Conservation (phyloP, 352 stramenopile genomes). For the Globisporangium abappressorium region DNA sequence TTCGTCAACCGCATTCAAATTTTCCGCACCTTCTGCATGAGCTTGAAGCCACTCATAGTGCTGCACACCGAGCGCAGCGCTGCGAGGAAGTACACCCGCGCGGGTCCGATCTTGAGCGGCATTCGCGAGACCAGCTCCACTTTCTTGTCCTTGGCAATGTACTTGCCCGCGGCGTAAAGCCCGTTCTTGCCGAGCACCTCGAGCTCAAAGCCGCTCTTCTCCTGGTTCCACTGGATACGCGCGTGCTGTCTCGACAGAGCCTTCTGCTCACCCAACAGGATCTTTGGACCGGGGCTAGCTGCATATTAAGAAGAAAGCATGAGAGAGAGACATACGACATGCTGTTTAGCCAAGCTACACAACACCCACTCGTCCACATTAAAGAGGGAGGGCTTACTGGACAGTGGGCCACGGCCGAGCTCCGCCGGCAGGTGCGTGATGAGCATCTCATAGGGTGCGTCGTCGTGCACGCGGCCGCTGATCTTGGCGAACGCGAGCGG, state of each 20-base stretch:
- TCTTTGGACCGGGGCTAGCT: slow-evolving; percentile 41
- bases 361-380: not conserved
- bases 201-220: slow-evolving; percentile 73
- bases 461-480: slow-evolving; percentile 50
- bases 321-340: not conserved
- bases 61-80: slow-evolving; percentile 71
- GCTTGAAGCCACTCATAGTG: slow-evolving; percentile 81
- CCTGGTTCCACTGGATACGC: slow-evolving; percentile 75
- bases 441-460: slow-evolving; percentile 69
- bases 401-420: slow-evolving; percentile 57
- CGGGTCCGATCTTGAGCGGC: slow-evolving; percentile 76
- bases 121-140: slow-evolving; percentile 66
- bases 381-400: slow-evolving; percentile 18
- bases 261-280: slow-evolving; percentile 78
- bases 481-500: slow-evolving; percentile 83
- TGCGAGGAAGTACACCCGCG: slow-evolving; percentile 73
- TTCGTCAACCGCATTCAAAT: not conserved
- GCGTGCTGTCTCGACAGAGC: slow-evolving; percentile 74
- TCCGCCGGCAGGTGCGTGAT: slow-evolving; percentile 74
- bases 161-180: slow-evolving; percentile 66
- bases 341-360: not conserved
- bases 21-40: slow-evolving; percentile 61
- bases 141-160: slow-evolving; percentile 68
- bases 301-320: not conserved
- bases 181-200: slow-evolving; percentile 82